Percentiles rank a stretch among this genome's conserved stretches.
These are phyloP conservation scores for Mortierella sp. DNA, from an alignment of 371 early-diverging fungal species.

Conservation along the genomic window DNA sequence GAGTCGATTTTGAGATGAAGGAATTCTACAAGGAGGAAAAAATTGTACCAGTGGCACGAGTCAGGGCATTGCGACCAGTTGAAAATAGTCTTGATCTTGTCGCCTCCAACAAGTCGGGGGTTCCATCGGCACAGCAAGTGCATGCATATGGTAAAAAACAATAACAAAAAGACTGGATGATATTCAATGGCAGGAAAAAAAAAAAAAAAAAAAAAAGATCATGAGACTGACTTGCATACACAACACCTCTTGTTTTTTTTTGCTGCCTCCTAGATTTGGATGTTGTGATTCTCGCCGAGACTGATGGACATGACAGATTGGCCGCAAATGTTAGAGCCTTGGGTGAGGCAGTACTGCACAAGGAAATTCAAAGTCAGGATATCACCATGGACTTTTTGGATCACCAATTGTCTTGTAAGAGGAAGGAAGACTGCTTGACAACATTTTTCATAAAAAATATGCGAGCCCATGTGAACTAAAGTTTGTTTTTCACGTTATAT, in stretches of 20 bases:
- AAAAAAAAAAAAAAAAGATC: too few relatives aligned
- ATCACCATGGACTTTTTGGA: slow-evolving; percentile 36
- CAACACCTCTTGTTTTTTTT: too few relatives aligned
- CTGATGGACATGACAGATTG: slow-evolving; percentile 46
- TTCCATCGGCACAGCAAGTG: neutral
- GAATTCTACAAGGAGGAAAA: slow-evolving; percentile 44
- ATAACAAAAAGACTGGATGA: too few relatives aligned
- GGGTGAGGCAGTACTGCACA: slow-evolving; percentile 28
- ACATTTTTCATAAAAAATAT: neutral
- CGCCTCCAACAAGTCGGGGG: neutral
- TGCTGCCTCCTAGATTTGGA: slow-evolving; percentile 36
- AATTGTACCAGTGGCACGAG: slow-evolving; percentile 21
- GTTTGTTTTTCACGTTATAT: neutral
- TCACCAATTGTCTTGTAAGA: slow-evolving; percentile 21
- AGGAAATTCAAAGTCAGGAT: slow-evolving; percentile 35
- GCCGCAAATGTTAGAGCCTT: slow-evolving; percentile 29
- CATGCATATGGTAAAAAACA: slow-evolving; percentile 12
- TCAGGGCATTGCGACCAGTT: slow-evolving; percentile 34
- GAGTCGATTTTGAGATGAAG: slow-evolving; percentile 19
- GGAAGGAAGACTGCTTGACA: too few relatives aligned
- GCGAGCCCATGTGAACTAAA: neutral
- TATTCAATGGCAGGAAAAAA: too few relatives aligned
- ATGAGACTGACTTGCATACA: too few relatives aligned
- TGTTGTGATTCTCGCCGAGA: slow-evolving; percentile 37
- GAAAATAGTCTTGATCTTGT: slow-evolving; percentile 12